These are phyloP conservation scores for Globisporangium rhizosaccharum DNA, from an alignment of 352 stramenopile species.

Conservation along the genomic window DNA sequence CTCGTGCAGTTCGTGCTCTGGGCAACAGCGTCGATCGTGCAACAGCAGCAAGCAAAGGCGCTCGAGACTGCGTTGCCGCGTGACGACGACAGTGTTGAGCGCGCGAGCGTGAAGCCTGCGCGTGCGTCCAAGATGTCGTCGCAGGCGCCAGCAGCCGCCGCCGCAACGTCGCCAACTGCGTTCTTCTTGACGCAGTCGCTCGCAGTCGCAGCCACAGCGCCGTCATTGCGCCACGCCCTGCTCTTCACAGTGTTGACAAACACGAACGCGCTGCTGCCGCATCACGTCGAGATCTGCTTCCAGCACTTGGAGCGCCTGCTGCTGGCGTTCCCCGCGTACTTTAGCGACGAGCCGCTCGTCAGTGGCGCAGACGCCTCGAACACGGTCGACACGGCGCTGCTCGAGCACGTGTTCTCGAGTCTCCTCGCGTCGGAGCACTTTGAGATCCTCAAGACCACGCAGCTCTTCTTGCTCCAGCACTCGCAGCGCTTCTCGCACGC, in stretches of 20 bases:
- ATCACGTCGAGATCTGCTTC: conserved; percentile 66
- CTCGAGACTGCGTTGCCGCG: conserved; percentile 32
- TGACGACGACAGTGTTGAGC: conserved; percentile 24
- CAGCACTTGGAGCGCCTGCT: conserved; percentile 61
- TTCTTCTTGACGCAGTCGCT: conserved; percentile 59
- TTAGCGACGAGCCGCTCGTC: conserved; percentile 26
- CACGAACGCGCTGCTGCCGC: conserved; percentile 65
- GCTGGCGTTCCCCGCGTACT: conserved; percentile 55
- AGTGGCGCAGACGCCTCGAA: conserved; percentile 10
- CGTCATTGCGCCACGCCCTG: conserved; percentile 45
- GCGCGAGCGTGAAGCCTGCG: conserved; percentile 20
- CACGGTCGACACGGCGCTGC: conserved; percentile 28
- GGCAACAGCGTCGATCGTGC: conserved; percentile 34
- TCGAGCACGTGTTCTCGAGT: conserved; percentile 49
- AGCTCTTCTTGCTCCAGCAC: conserved; percentile 68
- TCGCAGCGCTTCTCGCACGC: conserved; percentile 44
- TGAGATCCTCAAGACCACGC: conserved; percentile 56
- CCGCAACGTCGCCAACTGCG: conserved; percentile 14
- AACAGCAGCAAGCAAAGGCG: conserved; percentile 29
- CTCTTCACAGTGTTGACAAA: conserved; percentile 50
- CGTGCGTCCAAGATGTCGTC: conserved; percentile 18
- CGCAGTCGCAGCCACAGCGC: conserved; percentile 43
- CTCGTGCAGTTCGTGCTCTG: conserved; percentile 38
- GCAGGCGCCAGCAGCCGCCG: conserved; percentile 18
- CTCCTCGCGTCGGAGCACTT: conserved; percentile 71